A percentile compares a stretch with the other conserved stretches of the same genome.
Evolutionary conservation across 1,139 yeast species (phyloP).

Genomic region (Debaryomycetaceae sp.): DNA sequence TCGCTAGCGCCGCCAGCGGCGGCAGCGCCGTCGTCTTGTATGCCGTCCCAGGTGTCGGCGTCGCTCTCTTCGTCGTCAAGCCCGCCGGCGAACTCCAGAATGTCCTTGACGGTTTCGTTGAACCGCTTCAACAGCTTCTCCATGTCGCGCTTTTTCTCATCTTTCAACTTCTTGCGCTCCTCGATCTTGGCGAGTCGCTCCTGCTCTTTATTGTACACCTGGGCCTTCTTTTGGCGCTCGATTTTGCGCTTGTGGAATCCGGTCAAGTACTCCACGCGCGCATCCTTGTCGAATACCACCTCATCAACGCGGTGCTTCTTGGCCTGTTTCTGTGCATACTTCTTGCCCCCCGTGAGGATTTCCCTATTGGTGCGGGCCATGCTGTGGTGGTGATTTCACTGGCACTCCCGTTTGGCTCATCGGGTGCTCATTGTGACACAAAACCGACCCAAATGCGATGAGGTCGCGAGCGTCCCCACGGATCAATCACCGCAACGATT

Average conservation of each 20-base stretch:
- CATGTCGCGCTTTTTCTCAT: constrained; percentile 64
- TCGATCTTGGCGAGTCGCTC: constrained; percentile 71
- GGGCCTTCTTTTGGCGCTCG: constrained; percentile 83
- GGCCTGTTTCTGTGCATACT: constrained; percentile 63
- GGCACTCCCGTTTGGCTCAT: too few species aligned
- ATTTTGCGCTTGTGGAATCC: constrained; percentile 95
- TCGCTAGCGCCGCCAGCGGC: constrained; percentile 10
- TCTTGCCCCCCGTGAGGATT: constrained; percentile 82
- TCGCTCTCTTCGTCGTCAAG: constrained; percentile 33
- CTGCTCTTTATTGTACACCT: constrained; percentile 67
- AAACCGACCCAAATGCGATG: too few species aligned
- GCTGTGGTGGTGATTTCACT: background rate
- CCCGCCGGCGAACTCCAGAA: constrained; percentile 32
- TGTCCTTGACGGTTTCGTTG: constrained; percentile 49
- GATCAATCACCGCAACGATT: too few species aligned
- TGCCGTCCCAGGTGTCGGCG: constrained; percentile 13
- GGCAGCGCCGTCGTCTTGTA: constrained; percentile 11
- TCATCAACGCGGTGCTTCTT: constrained; percentile 71
- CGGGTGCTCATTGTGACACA: constrained; percentile 1
- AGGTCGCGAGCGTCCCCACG: too few species aligned
- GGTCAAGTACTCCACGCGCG: constrained; percentile 76
- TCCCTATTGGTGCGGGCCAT: constrained; percentile 55
- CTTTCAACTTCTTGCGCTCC: constrained; percentile 65
- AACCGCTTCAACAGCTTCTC: constrained; percentile 59
- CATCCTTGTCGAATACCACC: constrained; percentile 73